Conservation (phyloP, 768 basidiomycete genomes). For the Strobilomyces dryophilus region DNA sequence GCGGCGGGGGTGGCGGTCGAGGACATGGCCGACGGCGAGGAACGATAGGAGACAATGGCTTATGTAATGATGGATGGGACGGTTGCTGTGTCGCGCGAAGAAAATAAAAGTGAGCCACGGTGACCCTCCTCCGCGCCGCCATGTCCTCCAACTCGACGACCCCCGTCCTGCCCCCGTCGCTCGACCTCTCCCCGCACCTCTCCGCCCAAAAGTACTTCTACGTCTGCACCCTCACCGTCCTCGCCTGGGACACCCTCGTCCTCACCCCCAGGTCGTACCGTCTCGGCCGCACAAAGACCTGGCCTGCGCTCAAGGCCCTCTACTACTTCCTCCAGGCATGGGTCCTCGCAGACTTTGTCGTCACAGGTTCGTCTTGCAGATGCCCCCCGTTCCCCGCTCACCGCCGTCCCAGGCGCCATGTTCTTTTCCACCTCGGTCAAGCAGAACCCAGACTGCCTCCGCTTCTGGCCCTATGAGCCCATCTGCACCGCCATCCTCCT, state of each 20-base stretch:
- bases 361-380: conserved; percentile 49
- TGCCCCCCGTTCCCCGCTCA: not conserved
- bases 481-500: conserved; percentile 81
- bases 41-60: not conserved
- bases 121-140: not conserved
- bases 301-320: conserved; percentile 75
- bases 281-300: conserved; percentile 54
- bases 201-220: conserved; percentile 87
- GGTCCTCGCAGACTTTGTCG: conserved; percentile 76
- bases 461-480: conserved; percentile 82
- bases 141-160: conserved; percentile 17
- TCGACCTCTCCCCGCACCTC: conserved; percentile 73
- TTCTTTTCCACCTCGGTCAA: conserved; percentile 79
- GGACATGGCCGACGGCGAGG: conserved; percentile 14
- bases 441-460: conserved; percentile 49
- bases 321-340: conserved; percentile 72
- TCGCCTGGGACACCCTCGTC: conserved; percentile 87
- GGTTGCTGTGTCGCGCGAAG: conserved; percentile 20
- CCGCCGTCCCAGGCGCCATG: conserved; percentile 52
- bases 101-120: not conserved
- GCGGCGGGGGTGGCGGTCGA: not conserved
- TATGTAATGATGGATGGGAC: conserved; percentile 20
- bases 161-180: conserved; percentile 52
- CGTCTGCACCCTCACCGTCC: conserved; percentile 85
- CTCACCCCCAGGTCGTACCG: conserved; percentile 76